Conservation (phyloP, 106 monocot species). For the Alisma plantagoaquatica region DNA sequence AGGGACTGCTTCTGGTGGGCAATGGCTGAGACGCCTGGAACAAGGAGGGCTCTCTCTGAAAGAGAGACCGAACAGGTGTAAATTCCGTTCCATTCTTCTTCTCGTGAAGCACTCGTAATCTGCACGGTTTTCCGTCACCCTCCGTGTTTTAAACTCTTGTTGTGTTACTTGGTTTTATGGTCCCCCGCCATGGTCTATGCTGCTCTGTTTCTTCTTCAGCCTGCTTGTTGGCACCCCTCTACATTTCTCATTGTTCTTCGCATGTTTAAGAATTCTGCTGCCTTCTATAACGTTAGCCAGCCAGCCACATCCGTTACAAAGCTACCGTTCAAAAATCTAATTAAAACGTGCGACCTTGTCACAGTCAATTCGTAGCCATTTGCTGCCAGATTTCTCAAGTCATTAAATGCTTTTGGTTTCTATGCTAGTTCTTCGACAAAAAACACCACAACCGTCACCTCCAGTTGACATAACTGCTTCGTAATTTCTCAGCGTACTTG, state of each 20-base stretch:
- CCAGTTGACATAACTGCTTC: neutral
- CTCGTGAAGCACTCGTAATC: too few relatives aligned
- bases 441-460: neutral
- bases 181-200: neutral
- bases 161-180: neutral
- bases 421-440: neutral
- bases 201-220: neutral
- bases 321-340: too few relatives aligned
- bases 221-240: neutral
- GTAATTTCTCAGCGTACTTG: neutral
- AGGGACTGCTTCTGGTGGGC: too few relatives aligned
- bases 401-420: neutral
- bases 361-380: too few relatives aligned
- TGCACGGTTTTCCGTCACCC: too few relatives aligned
- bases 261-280: too few relatives aligned
- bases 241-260: too few relatives aligned
- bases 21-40: constrained; percentile 11
- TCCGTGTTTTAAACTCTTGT: neutral
- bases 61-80: constrained; percentile 49
- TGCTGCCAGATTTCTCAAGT: too few relatives aligned
- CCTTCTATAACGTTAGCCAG: too few relatives aligned
- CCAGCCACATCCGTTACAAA: too few relatives aligned
- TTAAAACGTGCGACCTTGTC: too few relatives aligned
- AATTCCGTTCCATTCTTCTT: too few relatives aligned
- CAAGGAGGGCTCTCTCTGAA: constrained; percentile 27